A percentile compares a stretch with the other conserved stretches of the same genome.
Conservation (phyloP, 306 rosid species). For the cucumber (Cucumis sativus) region Cucumber_9930_V3 NC_026659.2:31064501-31065000, state of each 20-base stretch:
- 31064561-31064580: constrained; percentile 69
- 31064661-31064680: constrained; percentile 99
- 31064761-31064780: neutral
- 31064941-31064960: no score
- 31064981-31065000: neutral
- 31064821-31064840: no score
- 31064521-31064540: neutral
- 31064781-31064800: no score
- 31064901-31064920: no score
- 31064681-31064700: constrained; percentile 83
- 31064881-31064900: no score
- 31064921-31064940: no score
- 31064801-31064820: no score
- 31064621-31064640: constrained; percentile 54
- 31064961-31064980: no score
- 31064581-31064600: constrained; percentile 52
- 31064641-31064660: constrained; percentile 82
- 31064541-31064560: neutral
- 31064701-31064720: neutral
- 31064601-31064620: constrained; percentile 82
- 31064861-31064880: no score
- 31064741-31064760: neutral
- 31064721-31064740: neutral
- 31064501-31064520: neutral
- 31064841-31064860: no score